Evolutionary conservation across 2,329 filamentous ascomycete genomes (phyloP).

Genomic region (Venturia nashicola): DNA sequence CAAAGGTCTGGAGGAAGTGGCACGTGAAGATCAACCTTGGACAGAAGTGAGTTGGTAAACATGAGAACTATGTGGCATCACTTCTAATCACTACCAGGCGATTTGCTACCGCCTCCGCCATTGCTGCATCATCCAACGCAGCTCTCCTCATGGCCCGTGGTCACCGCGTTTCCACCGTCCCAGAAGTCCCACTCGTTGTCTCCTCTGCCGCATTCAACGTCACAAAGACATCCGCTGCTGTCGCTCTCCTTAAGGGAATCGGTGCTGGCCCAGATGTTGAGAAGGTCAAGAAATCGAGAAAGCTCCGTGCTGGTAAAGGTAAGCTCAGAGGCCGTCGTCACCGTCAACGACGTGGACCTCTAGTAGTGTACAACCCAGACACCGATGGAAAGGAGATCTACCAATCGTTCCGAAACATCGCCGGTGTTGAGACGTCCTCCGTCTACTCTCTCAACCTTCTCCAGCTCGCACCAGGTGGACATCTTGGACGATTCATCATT

Average conservation of each 20-base stretch:
- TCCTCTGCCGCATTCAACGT: slow-evolving; percentile 82
- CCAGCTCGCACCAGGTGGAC: slow-evolving; percentile 96
- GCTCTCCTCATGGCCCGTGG: slow-evolving; percentile 93
- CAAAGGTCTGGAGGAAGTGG: slow-evolving; percentile 99
- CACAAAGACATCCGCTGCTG: slow-evolving; percentile 78
- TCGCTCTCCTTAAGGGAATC: slow-evolving; percentile 78
- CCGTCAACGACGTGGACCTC: slow-evolving; percentile 93
- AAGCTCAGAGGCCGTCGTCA: slow-evolving; percentile 95
- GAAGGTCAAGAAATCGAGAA: slow-evolving; percentile 94
- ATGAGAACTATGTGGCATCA: slow-evolving; percentile 5
- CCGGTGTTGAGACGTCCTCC: slow-evolving; percentile 91
- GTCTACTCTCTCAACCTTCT: slow-evolving; percentile 95
- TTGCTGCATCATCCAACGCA: slow-evolving; percentile 90
- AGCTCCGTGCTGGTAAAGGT: slow-evolving; percentile 96
- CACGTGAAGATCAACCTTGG: slow-evolving; percentile 99
- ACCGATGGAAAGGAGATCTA: slow-evolving; percentile 90
- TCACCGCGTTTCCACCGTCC: slow-evolving; percentile 82
- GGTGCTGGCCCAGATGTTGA: slow-evolving; percentile 83
- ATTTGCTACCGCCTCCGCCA: slow-evolving; percentile 93
- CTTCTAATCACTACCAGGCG: slow-evolving; percentile 45
- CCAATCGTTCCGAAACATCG: slow-evolving; percentile 95
- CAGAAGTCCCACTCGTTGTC: slow-evolving; percentile 94
- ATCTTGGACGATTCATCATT: slow-evolving; percentile 97
- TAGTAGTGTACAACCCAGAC: slow-evolving; percentile 95
- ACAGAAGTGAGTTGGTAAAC: slow-evolving; percentile 60